Evolutionary conservation across 768 basidiomycete species (phyloP).

Genomic region (Termitomyces heimii): DNA sequence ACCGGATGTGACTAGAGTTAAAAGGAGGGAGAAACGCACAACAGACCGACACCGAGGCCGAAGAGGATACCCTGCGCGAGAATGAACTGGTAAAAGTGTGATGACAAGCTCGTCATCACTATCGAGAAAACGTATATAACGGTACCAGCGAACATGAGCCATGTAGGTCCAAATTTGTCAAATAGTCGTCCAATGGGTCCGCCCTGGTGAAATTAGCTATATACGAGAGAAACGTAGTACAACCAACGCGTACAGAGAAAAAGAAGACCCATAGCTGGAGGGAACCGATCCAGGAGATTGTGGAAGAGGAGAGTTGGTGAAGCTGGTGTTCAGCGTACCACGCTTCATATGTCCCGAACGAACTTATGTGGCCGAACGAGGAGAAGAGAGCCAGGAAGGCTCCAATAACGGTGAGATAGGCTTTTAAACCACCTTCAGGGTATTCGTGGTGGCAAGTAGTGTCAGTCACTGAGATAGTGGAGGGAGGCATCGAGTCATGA

Average conservation of each 20-base stretch:
- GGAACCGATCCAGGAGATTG: slow-evolving; percentile 68
- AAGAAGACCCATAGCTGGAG: slow-evolving; percentile 67
- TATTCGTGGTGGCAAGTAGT: slow-evolving; percentile 2
- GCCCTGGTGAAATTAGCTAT: slow-evolving; percentile 33
- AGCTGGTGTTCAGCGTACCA: slow-evolving; percentile 65
- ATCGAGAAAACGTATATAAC: slow-evolving; percentile 43
- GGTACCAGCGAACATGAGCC: slow-evolving; percentile 47
- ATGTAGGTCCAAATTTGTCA: slow-evolving; percentile 53
- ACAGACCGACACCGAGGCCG: slow-evolving; percentile 56
- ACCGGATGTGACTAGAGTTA: slow-evolving; percentile 5
- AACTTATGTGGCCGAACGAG: slow-evolving; percentile 66
- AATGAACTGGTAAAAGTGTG: slow-evolving; percentile 54
- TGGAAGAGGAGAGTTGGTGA: slow-evolving; percentile 38
- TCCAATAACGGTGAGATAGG: slow-evolving; percentile 51
- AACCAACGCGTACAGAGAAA: slow-evolving; percentile 47
- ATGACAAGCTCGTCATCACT: slow-evolving; percentile 56
- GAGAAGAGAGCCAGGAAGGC: slow-evolving; percentile 63
- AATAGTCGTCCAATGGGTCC: slow-evolving; percentile 55
- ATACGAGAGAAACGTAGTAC: background rate
- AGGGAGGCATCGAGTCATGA: slow-evolving; percentile 5
- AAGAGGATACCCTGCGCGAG: slow-evolving; percentile 61
- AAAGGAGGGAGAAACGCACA: slow-evolving; percentile 34
- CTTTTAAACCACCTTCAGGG: slow-evolving; percentile 26
- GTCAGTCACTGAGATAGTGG: slow-evolving; percentile 5
- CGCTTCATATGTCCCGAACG: slow-evolving; percentile 68